Evolutionary conservation across 1,139 yeast species (phyloP).

Genomic region (Wickerhamomyces sp.): DNA sequence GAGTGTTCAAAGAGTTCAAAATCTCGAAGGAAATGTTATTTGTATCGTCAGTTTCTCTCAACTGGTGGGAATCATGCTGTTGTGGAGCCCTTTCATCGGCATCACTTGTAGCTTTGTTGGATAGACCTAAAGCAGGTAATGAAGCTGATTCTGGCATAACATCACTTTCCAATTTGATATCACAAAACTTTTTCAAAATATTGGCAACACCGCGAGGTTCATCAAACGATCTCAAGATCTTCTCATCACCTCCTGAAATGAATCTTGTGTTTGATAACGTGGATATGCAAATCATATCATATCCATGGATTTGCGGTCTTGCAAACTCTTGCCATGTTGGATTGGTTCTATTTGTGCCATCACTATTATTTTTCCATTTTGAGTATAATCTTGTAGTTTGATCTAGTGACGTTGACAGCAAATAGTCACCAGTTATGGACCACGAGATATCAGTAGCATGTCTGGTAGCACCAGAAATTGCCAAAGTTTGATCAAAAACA

Average conservation of each 20-base stretch:
- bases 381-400: slow-evolving; percentile 89
- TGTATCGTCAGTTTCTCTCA: slow-evolving; percentile 34
- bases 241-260: slow-evolving; percentile 96
- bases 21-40: slow-evolving; percentile 40
- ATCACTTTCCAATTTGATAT: slow-evolving; percentile 29
- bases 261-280: slow-evolving; percentile 56
- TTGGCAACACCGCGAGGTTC: slow-evolving; percentile 78
- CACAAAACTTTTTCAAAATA: slow-evolving; percentile 52
- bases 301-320: slow-evolving; percentile 97
- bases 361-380: slow-evolving; percentile 40
- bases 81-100: slow-evolving; percentile 35
- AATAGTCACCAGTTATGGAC: slow-evolving; percentile 63
- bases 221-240: slow-evolving; percentile 82
- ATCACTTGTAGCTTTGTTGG: slow-evolving; percentile 75
- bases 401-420: slow-evolving; percentile 76
- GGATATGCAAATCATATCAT: slow-evolving; percentile 86
- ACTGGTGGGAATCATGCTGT: slow-evolving; percentile 33
- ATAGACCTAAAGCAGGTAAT: slow-evolving; percentile 88
- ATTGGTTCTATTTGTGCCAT: slow-evolving; percentile 25
- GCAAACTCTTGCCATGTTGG: slow-evolving; percentile 84
- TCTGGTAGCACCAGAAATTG: slow-evolving; percentile 71
- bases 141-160: slow-evolving; percentile 66
- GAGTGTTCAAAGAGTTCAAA: slow-evolving; percentile 41
- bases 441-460: slow-evolving; percentile 79
- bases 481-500: slow-evolving; percentile 52